phyloP scores from a whole-genome alignment of 768 basidiomycete genomes.

The Hericium alpestre region DNA sequence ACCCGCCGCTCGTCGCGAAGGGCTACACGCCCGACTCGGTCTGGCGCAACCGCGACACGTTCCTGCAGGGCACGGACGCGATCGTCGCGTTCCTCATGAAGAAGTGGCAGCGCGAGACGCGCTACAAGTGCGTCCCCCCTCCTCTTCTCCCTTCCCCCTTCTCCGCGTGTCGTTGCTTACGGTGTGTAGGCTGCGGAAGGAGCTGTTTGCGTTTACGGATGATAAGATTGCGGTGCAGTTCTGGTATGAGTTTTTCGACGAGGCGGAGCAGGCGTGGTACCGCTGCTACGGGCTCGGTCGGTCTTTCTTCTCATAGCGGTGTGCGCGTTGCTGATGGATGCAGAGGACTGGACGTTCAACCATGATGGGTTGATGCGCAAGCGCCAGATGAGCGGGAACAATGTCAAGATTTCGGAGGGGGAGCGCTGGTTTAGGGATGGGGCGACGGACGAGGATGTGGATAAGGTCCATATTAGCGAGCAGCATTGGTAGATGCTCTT shows the following conservation, averaged over 20 bases:
- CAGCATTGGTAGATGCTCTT: neutral
- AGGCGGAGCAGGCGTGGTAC: constrained; percentile 30
- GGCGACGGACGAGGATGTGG: constrained; percentile 22
- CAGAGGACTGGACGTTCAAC: constrained; percentile 46
- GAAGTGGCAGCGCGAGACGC: constrained; percentile 44
- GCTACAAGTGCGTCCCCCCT: constrained; percentile 23
- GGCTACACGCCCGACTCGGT: constrained; percentile 24
- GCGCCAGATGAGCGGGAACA: constrained; percentile 42
- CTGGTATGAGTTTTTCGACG: constrained; percentile 38
- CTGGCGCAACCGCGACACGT: constrained; percentile 47
- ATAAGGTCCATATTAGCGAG: constrained; percentile 23
- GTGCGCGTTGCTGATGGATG: neutral
- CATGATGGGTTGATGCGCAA: constrained; percentile 41
- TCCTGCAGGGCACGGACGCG: constrained; percentile 32
- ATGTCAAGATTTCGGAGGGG: constrained; percentile 32
- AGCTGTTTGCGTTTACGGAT: constrained; percentile 35
- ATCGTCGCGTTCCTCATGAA: constrained; percentile 35
- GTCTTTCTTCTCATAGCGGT: neutral
- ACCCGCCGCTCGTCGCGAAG: constrained; percentile 4
- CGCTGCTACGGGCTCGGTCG: constrained; percentile 34
- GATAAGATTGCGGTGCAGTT: constrained; percentile 47
- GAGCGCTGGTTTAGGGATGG: constrained; percentile 44
- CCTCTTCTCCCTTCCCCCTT: neutral
- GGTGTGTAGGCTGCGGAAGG: neutral
- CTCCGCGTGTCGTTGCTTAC: neutral